Evolutionary conservation across 2,329 filamentous ascomycete species (phyloP), one percentile per base, ranked within the genome.

Genomic region (Zasmidium angulare): DNA sequence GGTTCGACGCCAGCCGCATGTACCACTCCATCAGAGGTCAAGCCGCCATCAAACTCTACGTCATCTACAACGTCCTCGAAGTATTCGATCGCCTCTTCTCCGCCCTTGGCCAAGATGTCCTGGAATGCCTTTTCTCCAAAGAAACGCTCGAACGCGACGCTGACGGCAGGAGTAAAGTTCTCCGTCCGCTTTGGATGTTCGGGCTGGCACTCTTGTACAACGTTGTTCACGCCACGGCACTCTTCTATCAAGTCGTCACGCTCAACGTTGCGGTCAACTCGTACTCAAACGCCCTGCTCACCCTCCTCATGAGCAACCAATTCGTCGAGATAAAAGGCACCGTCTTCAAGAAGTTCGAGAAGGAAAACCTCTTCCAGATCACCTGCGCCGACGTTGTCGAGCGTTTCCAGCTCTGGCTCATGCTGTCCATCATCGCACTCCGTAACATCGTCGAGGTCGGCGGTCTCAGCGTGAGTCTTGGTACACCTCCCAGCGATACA

Each of bases 321-420:
- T 99, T 99, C 69, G 95, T 99, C 47, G 95, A 99, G 77, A 96
- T 99, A 81, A 99, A 99, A 72, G 91, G 91, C 61, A 96, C 93
- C 0, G 96, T 99, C 0, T 99, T 99, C 81, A 98, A 99, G 79
- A 95, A 93, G 61, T 96, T 98, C 64, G 95, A 99, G 69, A 98
- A 97, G 74, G 95, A 99, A 72, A 98, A 96, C 66, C 80, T 96
- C 0, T 99, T 99, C 72, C 95, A 99, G 74, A 82, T 99, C 14
- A 96, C 93, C 0, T 99, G 95, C 66, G 93, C 95, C 2, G 95
- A 99, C 72, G 89, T 99, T 31, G 95, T 99, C 1, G 95, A 99
- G 76, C 86, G 95, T 1, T 99, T 99, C 69, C 95, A 99, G 71
- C 84, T 99, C 1, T 98, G 93, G 91, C 85, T 99, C 50, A 98